Base-by-base conservation (phyloP, 1,284 basidiomycete species). In the Phlebopus sp. region DNA sequence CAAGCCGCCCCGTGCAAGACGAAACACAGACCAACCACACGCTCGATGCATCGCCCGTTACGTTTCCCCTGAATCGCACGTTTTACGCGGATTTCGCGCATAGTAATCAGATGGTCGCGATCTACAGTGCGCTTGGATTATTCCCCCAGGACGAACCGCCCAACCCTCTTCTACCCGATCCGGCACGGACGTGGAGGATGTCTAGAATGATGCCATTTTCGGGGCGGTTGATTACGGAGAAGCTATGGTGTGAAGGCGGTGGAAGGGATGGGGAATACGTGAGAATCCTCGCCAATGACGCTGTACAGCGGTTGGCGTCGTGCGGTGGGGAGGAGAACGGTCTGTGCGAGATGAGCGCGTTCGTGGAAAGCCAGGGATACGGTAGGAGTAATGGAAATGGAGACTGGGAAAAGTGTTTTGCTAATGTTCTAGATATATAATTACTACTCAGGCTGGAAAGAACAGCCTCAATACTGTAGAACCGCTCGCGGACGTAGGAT, bases 21-120 rank as follows among this genome's bases (percentile, higher is more conserved):
- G 55, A 71, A 47, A 92, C 91, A 0, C 85, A 86, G 56, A 90
- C 86, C 8, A 93, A 93, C 66, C 66, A 68, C n/a, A 94, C 91
- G 1, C 76, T 94, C 27, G 83, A 89, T 59, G 55, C 68, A 2
- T 74, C 78, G 10, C 79, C 82, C 0, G 56, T 56, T 2, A 90
- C 87, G 0, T 94, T 94, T 68, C 91, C 92, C 8, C 73, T 90
- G 10, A 61, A 82, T 56, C 76, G 78, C 37, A 75, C 69, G 2
- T 59, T 89, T 43, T 90, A 86, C 55, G 81, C 77, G 17, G 90
- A 92, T 64, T 92, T 92, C 62, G 85, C 86, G 27, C 90, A 92
- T 63, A 90, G 92, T 62, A 87, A 90, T 62, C 73, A 86, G 58
- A 87, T 93, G 79, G 71, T 88, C 32, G 82, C 86, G 38, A 85